phyloP scores from a whole-genome alignment of 805 yeast species.

The Spathaspora gorwiae region DNA sequence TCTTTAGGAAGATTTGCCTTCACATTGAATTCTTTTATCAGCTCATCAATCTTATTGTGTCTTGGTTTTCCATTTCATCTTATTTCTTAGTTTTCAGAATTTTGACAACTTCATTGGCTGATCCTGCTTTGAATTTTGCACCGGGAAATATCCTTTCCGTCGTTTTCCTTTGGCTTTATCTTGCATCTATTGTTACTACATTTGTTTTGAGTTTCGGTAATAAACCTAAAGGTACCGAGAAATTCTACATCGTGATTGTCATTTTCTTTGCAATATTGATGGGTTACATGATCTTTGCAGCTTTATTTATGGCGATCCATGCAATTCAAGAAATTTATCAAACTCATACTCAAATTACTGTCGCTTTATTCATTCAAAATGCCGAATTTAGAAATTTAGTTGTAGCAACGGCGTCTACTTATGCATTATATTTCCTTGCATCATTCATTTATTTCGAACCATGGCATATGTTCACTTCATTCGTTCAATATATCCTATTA shows the following conservation, averaged over 20 bases:
- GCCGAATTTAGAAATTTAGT: slow-evolving; percentile 45
- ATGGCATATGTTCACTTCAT: slow-evolving; percentile 61
- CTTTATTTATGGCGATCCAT: slow-evolving; percentile 53
- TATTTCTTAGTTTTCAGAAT: slow-evolving; percentile 61
- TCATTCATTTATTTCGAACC: slow-evolving; percentile 60
- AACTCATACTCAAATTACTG: slow-evolving; percentile 38
- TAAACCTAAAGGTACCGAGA: slow-evolving; percentile 57
- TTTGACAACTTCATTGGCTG: slow-evolving; percentile 49
- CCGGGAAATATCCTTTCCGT: slow-evolving; percentile 48
- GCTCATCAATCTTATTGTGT: slow-evolving; percentile 46
- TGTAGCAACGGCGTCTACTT: slow-evolving; percentile 57
- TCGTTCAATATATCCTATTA: slow-evolving; percentile 46
- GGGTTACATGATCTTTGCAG: slow-evolving; percentile 55
- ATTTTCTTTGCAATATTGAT: slow-evolving; percentile 56
- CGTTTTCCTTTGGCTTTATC: slow-evolving; percentile 51
- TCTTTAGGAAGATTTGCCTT: slow-evolving; percentile 44
- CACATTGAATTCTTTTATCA: slow-evolving; percentile 57
- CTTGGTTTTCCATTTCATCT: slow-evolving; percentile 64
- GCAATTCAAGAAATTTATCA: slow-evolving; percentile 38
- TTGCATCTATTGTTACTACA: slow-evolving; percentile 53
- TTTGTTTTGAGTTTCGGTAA: slow-evolving; percentile 63
- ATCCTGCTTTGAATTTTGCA: slow-evolving; percentile 33
- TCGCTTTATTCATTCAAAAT: slow-evolving; percentile 42
- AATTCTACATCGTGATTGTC: slow-evolving; percentile 49
- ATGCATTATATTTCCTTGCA: slow-evolving; percentile 56